phyloP scores from a whole-genome alignment of 345 rosid genomes.

The Triadica sebifera region DNA sequence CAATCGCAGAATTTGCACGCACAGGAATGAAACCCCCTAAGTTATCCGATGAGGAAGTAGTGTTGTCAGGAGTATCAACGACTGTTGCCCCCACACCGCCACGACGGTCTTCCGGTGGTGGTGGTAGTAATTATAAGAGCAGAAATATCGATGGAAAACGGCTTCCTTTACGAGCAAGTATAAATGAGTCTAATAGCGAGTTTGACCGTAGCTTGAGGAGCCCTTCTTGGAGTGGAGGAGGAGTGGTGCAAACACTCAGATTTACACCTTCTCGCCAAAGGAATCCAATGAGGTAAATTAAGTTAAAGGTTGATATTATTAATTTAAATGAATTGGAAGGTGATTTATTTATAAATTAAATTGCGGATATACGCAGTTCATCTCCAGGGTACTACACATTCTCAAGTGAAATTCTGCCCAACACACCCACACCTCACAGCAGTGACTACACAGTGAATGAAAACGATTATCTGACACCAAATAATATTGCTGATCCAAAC shows the following conservation, averaged over 20 bases:
- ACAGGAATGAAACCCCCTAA: constrained; percentile 55
- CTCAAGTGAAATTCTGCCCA: constrained; percentile 45
- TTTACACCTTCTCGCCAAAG: constrained; percentile 48
- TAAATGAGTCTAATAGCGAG: constrained; percentile 12
- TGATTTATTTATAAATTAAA: too few species aligned
- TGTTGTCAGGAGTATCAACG: constrained; percentile 28
- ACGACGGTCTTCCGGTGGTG: background rate
- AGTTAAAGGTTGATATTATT: background rate
- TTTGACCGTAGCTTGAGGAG: constrained; percentile 56
- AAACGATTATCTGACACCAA: constrained; percentile 53
- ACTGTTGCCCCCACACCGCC: background rate
- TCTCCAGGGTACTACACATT: constrained; percentile 43
- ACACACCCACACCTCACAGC: constrained; percentile 60
- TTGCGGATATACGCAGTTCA: constrained; percentile 29
- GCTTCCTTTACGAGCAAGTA: constrained; percentile 28
- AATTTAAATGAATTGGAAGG: too few species aligned
- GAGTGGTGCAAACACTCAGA: constrained; percentile 41
- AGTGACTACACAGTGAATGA: constrained; percentile 77
- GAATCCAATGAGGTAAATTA: constrained; percentile 43
- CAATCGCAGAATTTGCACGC: constrained; percentile 46
- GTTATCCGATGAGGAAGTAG: constrained; percentile 27
- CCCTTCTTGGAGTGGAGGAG: constrained; percentile 55
- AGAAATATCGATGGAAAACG: constrained; percentile 23
- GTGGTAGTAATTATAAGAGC: background rate
- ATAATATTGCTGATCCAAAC: background rate